These are phyloP conservation scores for Aspergillus uvarum DNA, from an alignment of 2,329 filamentous ascomycete species.

Conservation along the genomic window DNA sequence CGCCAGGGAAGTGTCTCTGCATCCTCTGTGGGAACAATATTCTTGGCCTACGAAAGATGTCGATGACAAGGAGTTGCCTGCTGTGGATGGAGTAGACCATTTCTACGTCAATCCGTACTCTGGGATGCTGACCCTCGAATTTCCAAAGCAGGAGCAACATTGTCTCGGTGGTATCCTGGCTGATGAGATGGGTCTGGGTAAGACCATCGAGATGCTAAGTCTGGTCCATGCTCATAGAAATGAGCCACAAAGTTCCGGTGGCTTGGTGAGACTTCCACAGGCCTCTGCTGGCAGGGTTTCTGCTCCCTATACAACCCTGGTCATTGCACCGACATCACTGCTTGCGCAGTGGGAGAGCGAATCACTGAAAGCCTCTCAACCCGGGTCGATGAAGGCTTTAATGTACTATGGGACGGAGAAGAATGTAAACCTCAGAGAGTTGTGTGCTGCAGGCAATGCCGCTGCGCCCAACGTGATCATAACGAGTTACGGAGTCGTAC, in stretches of 20 bases:
- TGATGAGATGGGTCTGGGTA: conserved; percentile 95
- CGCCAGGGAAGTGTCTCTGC: conserved; percentile 78
- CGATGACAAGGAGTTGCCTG: conserved; percentile 72
- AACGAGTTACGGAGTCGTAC: conserved; percentile 87
- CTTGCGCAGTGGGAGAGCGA: conserved; percentile 98
- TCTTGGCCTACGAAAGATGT: conserved; percentile 83
- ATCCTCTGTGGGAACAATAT: conserved; percentile 97
- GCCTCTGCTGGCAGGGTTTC: conserved; percentile 58
- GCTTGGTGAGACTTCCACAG: conserved; percentile 62
- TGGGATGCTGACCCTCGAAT: conserved; percentile 86
- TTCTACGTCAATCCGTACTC: conserved; percentile 99
- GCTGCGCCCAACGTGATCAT: conserved; percentile 87
- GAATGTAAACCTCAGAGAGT: conserved; percentile 68
- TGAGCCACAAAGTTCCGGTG: conserved; percentile 53
- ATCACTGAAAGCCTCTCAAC: conserved; percentile 82
- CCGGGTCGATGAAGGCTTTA: conserved; percentile 77
- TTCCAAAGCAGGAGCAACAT: conserved; percentile 90
- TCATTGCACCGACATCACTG: conserved; percentile 95
- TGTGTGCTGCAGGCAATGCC: conserved; percentile 75
- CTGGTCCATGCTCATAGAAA: conserved; percentile 81
- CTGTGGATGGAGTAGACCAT: conserved; percentile 62
- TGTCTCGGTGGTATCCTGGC: conserved; percentile 91
- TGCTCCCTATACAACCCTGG: conserved; percentile 86
- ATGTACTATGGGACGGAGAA: conserved; percentile 94
- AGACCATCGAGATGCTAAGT: conserved; percentile 98